Conservation (phyloP, 78 protist species). For the Pigoraptor vietnamica region DNA sequence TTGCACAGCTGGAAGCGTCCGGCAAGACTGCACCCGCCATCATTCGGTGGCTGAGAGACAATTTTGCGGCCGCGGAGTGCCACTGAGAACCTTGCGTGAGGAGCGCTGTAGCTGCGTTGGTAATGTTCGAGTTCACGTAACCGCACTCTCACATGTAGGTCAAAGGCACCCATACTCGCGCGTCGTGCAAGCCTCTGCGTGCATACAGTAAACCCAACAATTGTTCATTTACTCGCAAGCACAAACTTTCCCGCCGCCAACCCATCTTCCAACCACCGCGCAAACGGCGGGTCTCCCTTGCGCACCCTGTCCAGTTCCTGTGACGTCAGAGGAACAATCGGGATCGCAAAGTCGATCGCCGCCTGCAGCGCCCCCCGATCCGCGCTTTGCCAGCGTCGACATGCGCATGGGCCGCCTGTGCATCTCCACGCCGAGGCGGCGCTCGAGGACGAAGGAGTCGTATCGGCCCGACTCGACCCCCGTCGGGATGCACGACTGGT, state of each 20-base stretch:
- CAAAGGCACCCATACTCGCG: no score
- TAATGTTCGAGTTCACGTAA: no score
- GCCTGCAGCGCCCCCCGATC: not conserved
- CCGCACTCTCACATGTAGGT: no score
- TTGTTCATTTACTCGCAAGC: no score
- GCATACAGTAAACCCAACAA: no score
- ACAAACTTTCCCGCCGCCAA: not conserved
- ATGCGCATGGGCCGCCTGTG: not conserved
- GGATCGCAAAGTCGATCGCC: not conserved
- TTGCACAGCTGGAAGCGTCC: no score
- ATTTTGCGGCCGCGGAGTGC: no score
- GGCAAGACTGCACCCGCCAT: no score
- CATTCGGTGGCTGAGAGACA: no score
- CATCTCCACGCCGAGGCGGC: not conserved
- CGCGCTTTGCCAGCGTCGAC: not conserved
- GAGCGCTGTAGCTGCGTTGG: no score
- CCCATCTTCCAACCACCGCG: not conserved
- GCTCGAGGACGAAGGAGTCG: not conserved
- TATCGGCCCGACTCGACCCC: not conserved
- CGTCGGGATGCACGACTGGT: not conserved
- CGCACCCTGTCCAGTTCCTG: not conserved
- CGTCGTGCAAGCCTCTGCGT: no score
- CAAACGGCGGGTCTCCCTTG: not conserved
- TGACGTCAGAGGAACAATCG: not conserved
- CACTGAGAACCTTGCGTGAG: no score